Conservation (phyloP, 2,329 filamentous ascomycete genomes). For the Colletotrichum phormii region DNA sequence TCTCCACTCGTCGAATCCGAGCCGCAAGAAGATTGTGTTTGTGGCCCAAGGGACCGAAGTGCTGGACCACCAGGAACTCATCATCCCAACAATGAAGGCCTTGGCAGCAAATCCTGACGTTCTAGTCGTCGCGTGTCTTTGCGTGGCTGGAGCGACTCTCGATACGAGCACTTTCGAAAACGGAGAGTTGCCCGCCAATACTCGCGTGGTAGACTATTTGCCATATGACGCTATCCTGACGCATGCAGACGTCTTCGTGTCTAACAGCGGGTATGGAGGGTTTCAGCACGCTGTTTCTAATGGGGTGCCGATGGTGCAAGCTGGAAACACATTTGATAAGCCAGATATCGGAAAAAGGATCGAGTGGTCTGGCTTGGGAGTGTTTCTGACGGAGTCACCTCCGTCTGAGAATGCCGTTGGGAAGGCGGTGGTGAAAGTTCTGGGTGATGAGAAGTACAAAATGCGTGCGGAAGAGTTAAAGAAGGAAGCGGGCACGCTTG, state of each 20-base stretch:
- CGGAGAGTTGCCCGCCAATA: conserved; percentile 52
- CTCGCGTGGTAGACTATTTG: conserved; percentile 58
- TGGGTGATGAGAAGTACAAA: conserved; percentile 37
- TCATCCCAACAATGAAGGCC: conserved; percentile 57
- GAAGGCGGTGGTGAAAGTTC: conserved; percentile 37
- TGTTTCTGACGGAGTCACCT: conserved; percentile 45
- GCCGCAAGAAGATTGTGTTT: conserved; percentile 53
- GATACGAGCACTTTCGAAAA: conserved; percentile 33
- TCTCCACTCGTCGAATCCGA: not conserved
- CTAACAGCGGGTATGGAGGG: conserved; percentile 62
- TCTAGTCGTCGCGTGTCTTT: conserved; percentile 43
- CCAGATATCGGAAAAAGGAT: conserved; percentile 45
- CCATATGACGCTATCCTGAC: conserved; percentile 60
- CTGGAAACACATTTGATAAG: conserved; percentile 52
- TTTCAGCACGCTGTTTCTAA: conserved; percentile 57
- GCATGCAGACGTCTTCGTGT: conserved; percentile 57
- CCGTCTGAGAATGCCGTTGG: conserved; percentile 35
- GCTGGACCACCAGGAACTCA: conserved; percentile 51
- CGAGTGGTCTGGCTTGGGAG: conserved; percentile 38
- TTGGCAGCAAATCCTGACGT: conserved; percentile 53
- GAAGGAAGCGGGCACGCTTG: conserved; percentile 25
- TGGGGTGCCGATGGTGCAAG: conserved; percentile 60
- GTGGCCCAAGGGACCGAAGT: conserved; percentile 61
- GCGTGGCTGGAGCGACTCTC: not conserved
- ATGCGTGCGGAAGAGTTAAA: conserved; percentile 38